Base-by-base conservation (phyloP, 176 grass and related monocot species). In the Coix lacrymajobi region DNA sequence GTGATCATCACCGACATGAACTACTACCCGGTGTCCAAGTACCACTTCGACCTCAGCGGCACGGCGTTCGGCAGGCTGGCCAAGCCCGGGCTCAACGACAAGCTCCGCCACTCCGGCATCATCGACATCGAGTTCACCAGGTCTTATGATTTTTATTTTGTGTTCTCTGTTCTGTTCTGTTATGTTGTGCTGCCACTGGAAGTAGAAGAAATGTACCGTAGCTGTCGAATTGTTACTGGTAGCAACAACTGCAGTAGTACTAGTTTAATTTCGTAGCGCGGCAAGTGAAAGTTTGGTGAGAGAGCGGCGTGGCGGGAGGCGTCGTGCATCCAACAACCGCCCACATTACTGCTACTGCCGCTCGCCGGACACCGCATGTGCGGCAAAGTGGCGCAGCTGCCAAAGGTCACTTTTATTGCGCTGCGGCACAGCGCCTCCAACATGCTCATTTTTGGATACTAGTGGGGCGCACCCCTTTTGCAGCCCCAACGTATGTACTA, bases 21-120 rank as follows among this genome's bases (percentile, higher is more conserved):
- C 81, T 91, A 91, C 82, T 93, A 87, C 66, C 89, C 92, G 4
- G 77, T 90, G 45, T 78, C 85, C 8, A 79, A 36, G 32, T 94
- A 14, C 86, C 95, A 97, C 73, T 94, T 97, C 84, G 95, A 94
- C 83, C 91, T 97, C 78, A 92, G 90, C 70, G 92, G 92, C 66
- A 94, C 90, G 2, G 85, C 95, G 32, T 94, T 97, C 81, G 95
- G 95, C 57, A 14, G 83, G 30, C 93, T 97, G 64, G 83, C 92
- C 41, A 85, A 64, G 84, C 84, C 95, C 0, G 92, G 95, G 7
- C 86, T 85, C 69, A 82, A 91, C 80, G 83, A 94, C 76, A 77
- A 89, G 77, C 95, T 97, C 46, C 90, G 95, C 66, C 86, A 92
- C 76, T 91, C 95, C 43, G 95, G 95, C 85, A 94, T 90, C 84